Conservation (phyloP, 2,329 filamentous ascomycete species). For the Grosmannia clavigera region DNA sequence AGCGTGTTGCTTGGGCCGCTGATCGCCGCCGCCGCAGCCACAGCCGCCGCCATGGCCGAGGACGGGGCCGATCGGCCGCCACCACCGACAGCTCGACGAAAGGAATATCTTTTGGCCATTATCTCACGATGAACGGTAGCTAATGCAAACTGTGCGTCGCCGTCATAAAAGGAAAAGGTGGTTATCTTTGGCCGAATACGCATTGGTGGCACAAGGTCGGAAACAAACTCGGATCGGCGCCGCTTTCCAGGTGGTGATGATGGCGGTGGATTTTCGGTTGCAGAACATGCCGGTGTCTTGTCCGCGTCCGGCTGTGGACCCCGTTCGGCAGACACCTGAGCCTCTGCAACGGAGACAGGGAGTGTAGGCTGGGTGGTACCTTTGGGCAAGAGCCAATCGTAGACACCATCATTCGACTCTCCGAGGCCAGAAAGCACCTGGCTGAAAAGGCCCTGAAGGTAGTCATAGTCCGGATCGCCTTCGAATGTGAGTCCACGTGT, state of each 20-base stretch:
- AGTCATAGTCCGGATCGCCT: constrained; percentile 96
- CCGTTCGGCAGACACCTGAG: background rate
- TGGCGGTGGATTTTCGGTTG: constrained; percentile 27
- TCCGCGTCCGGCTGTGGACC: too few relatives aligned
- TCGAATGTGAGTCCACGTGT: constrained; percentile 95
- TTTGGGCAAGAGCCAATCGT: constrained; percentile 95
- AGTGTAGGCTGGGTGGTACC: background rate
- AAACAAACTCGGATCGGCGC: constrained; percentile 9
- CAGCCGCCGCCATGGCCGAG: background rate
- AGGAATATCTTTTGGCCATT: constrained; percentile 8
- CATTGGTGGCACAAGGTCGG: constrained; percentile 8
- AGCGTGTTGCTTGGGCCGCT: background rate
- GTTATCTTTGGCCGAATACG: constrained; percentile 6
- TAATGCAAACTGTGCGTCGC: constrained; percentile 3
- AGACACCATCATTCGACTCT: constrained; percentile 90
- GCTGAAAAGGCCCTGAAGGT: constrained; percentile 87
- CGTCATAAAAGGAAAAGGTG: constrained; percentile 6
- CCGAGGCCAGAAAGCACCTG: constrained; percentile 86
- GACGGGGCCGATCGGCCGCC: background rate
- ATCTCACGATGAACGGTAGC: constrained; percentile 8
- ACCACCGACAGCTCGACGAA: constrained; percentile 10
- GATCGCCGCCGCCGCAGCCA: background rate
- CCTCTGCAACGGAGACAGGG: background rate
- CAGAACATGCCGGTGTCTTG: too few relatives aligned
- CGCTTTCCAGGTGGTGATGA: constrained; percentile 8